A percentile compares a stretch with the other conserved stretches of the same genome.
These are phyloP conservation scores for Neonectria magnoliae DNA, from an alignment of 2,329 filamentous ascomycete genomes.

Conservation along the genomic window DNA sequence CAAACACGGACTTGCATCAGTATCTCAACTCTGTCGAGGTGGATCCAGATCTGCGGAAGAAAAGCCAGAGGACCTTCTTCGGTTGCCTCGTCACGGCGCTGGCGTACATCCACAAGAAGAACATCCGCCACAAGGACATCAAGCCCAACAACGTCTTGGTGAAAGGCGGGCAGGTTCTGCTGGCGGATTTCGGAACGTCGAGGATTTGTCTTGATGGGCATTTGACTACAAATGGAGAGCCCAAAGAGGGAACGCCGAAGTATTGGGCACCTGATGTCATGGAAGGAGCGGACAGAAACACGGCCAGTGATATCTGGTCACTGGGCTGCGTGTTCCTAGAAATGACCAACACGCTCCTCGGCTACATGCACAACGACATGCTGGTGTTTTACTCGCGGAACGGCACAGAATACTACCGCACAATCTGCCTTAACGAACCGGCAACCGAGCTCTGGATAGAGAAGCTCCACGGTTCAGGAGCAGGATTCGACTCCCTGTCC, in stretches of 20 bases:
- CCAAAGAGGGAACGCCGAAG: background rate
- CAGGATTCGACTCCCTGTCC: too few species aligned
- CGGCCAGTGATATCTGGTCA: background rate
- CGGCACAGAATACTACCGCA: too few species aligned
- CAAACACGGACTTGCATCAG: background rate
- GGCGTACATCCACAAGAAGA: background rate
- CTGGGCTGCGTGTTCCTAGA: slow-evolving; percentile 1
- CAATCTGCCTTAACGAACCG: too few species aligned
- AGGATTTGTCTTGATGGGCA: background rate
- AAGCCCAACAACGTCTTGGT: background rate
- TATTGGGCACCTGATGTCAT: background rate
- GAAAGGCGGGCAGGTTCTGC: background rate
- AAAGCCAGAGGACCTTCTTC: background rate
- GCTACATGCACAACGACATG: background rate
- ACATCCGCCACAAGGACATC: slow-evolving; percentile 9
- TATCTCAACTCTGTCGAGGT: background rate
- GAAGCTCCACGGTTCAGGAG: too few species aligned
- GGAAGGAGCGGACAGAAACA: background rate
- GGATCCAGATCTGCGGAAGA: background rate
- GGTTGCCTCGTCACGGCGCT: background rate
- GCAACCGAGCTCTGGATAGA: too few species aligned
- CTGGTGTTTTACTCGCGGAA: background rate
- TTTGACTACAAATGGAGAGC: background rate
- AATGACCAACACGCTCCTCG: background rate
- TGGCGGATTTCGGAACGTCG: background rate